Conservation (phyloP, 2,329 filamentous ascomycete genomes). For the Capronia coronata region DNA sequence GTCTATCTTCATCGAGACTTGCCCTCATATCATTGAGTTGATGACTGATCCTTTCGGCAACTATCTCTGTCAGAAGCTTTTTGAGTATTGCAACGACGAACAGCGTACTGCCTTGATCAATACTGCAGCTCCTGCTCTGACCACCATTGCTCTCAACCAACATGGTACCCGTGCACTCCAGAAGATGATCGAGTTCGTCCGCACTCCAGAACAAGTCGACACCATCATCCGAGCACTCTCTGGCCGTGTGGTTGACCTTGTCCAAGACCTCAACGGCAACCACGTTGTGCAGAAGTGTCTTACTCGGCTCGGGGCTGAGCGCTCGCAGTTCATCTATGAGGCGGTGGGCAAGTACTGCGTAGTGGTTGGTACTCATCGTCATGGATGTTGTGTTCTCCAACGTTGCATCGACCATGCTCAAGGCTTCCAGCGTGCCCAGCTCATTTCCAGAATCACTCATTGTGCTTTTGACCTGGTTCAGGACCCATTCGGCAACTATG, state of each 20-base stretch:
- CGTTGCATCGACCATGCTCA: constrained; percentile 97
- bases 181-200: constrained; percentile 99
- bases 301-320: constrained; percentile 76
- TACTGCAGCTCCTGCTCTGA: constrained; percentile 80
- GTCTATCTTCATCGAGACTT: constrained; percentile 90
- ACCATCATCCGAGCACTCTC: constrained; percentile 81
- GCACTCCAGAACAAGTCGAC: constrained; percentile 67
- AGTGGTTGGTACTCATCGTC: constrained; percentile 89
- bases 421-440: constrained; percentile 76
- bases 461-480: constrained; percentile 87
- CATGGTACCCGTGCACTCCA: constrained; percentile 93
- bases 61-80: constrained; percentile 96
- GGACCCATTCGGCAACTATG: constrained; percentile 97
- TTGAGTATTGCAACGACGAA: constrained; percentile 91
- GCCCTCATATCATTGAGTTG: constrained; percentile 86
- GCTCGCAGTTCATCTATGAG: constrained; percentile 95
- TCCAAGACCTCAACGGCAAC: constrained; percentile 96
- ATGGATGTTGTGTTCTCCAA: constrained; percentile 96
- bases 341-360: constrained; percentile 83
- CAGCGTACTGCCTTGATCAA: constrained; percentile 89
- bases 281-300: constrained; percentile 99
- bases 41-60: constrained; percentile 99
- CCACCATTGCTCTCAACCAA: constrained; percentile 90
- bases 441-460: constrained; percentile 79
- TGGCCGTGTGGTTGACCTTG: constrained; percentile 81